Percentiles rank a stretch among this genome's conserved stretches.
phyloP scores from a whole-genome alignment of 2,329 filamentous ascomycete species.

The Tympanopsis confertula region DNA sequence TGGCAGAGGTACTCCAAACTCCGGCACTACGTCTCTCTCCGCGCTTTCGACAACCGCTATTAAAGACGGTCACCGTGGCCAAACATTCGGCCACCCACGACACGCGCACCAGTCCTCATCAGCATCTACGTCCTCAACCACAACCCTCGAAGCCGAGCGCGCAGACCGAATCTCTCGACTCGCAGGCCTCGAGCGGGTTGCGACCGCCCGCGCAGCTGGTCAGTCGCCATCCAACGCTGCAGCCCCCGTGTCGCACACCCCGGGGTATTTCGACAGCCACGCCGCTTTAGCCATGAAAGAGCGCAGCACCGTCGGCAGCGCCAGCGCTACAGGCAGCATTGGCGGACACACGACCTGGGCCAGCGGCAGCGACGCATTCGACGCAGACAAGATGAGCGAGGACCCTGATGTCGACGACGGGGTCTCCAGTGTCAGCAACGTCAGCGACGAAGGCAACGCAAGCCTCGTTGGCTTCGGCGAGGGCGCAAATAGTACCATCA shows the following conservation, averaged over 20 bases:
- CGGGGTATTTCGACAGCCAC: conserved; percentile 74
- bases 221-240: conserved; percentile 16
- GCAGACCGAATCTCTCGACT: conserved; percentile 91
- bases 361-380: conserved; percentile 39
- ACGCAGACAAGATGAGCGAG: conserved; percentile 37
- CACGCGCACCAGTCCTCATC: conserved; percentile 37
- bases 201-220: conserved; percentile 48
- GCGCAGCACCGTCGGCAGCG: conserved; percentile 85
- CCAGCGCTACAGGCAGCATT: conserved; percentile 49
- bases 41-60: conserved; percentile 87
- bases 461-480: conserved; percentile 88
- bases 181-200: conserved; percentile 78
- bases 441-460: conserved; percentile 75
- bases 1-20: conserved; percentile 80
- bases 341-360: conserved; percentile 25
- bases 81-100: conserved; percentile 48
- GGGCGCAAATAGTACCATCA: conserved; percentile 75
- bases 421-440: conserved; percentile 48
- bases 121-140: conserved; percentile 49
- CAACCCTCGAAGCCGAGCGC: conserved; percentile 78
- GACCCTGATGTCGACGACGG: conserved; percentile 46
- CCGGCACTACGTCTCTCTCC: conserved; percentile 81
- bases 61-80: conserved; percentile 87
- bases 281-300: conserved; percentile 53
- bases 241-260: conserved; percentile 24